Evolutionary conservation across 805 yeast genomes (phyloP).

Genomic region (Candida verbasci): DNA sequence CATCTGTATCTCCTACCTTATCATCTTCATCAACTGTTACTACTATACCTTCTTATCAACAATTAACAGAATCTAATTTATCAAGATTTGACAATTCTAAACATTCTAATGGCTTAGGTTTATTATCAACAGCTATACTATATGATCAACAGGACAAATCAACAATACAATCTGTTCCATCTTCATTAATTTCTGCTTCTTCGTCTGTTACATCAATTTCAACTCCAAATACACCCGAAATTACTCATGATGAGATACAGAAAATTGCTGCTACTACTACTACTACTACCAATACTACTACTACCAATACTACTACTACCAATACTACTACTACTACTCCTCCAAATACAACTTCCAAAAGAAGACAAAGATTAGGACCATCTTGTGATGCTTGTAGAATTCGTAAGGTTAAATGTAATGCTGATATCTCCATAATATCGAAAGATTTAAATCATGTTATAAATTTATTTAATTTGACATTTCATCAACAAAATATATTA

Average conservation of each 20-base stretch:
- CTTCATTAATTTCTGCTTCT: not conserved
- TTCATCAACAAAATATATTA: constrained; percentile 1
- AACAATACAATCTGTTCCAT: not conserved
- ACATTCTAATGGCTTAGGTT: constrained; percentile 9
- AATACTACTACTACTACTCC: constrained; percentile 3
- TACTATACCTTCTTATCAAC: not conserved
- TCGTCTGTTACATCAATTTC: constrained; percentile 8
- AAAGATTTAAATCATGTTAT: constrained; percentile 6
- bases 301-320: constrained; percentile 1
- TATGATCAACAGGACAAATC: constrained; percentile 2
- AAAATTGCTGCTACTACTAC: not conserved
- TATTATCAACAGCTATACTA: constrained; percentile 7
- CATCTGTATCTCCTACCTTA: not conserved
- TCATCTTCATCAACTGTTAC: not conserved
- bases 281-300: not conserved
- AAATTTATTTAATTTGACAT: not conserved
- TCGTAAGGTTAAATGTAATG: constrained; percentile 71
- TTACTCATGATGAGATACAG: not conserved
- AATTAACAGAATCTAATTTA: constrained; percentile 10
- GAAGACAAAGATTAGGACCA: constrained; percentile 69
- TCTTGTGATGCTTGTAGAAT: constrained; percentile 69
- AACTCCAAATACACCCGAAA: constrained; percentile 6
- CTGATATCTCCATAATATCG: constrained; percentile 46
- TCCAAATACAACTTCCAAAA: constrained; percentile 13
- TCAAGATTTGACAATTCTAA: constrained; percentile 6